Conservation (phyloP, 164 flowering plant species). For the Vitis cinerea region DNA sequence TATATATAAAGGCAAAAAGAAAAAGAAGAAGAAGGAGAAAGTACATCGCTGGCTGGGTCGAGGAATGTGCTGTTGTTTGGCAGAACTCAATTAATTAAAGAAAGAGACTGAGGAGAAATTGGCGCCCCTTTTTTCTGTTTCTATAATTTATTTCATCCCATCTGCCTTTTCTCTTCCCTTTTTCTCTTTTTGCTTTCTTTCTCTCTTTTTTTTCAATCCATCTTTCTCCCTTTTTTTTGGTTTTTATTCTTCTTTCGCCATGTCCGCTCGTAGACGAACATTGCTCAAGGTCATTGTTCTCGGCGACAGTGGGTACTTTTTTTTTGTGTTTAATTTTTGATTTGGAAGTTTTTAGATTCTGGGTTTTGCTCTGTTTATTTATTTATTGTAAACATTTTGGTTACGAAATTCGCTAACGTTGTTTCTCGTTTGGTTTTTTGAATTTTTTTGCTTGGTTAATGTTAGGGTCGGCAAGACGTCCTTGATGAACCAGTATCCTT, state of each 20-base stretch:
- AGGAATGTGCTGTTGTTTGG: not conserved
- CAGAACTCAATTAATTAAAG: not conserved
- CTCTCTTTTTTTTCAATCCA: not conserved
- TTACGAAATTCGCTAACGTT: no score
- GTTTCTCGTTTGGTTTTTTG: no score
- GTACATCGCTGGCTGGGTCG: not conserved
- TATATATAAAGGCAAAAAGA: no score
- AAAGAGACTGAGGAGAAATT: not conserved
- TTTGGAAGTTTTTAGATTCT: not conserved
- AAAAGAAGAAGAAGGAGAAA: not conserved
- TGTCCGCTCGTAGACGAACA: constrained; percentile 79
- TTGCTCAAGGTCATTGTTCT: constrained; percentile 94
- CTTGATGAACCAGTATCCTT: constrained; percentile 96
- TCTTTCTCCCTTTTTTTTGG: not conserved
- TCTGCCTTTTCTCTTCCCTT: not conserved
- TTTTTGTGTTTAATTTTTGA: not conserved
- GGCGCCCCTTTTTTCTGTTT: constrained; percentile 16
- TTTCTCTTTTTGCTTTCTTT: not conserved
- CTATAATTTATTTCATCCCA: not conserved
- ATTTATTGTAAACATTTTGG: no score
- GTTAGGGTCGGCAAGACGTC: constrained; percentile 92
- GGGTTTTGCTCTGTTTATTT: not conserved
- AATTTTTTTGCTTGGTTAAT: constrained; percentile 9
- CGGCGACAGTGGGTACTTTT: constrained; percentile 88
- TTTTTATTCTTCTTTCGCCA: constrained; percentile 12